A percentile compares a stretch with the other conserved stretches of the same genome.
Evolutionary conservation across 768 basidiomycete species (phyloP).

Genomic region (Suillus clintonianus): DNA sequence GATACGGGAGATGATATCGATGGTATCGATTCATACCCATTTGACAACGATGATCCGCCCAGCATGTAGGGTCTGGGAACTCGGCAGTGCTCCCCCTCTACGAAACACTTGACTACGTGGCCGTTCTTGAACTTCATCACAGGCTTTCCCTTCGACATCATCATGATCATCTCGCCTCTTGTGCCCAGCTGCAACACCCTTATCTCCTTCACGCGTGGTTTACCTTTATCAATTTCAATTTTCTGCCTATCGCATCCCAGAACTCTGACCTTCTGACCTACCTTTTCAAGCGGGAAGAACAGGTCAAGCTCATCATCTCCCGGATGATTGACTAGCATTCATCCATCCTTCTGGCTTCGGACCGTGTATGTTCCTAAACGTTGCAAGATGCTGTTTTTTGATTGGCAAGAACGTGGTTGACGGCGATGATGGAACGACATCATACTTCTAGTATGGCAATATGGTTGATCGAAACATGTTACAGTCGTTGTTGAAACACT

Average conservation of each 20-base stretch:
- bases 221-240: not conserved
- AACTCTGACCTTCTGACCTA: not conserved
- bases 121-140: not conserved
- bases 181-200: not conserved
- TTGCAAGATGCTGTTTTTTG: not conserved
- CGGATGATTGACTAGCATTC: not conserved
- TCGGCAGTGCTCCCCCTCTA: not conserved
- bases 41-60: not conserved
- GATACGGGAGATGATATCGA: slow-evolving; percentile 1
- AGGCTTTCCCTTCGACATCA: not conserved
- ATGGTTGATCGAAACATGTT: not conserved
- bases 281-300: not conserved
- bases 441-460: not conserved
- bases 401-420: not conserved
- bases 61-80: not conserved
- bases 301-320: not conserved
- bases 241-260: not conserved
- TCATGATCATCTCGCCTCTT: not conserved
- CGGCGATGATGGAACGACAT: not conserved
- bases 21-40: not conserved
- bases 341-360: not conserved
- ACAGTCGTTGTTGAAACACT: not conserved
- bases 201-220: not conserved
- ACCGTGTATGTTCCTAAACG: not conserved
- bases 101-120: not conserved